Evolutionary conservation across 2,329 filamentous ascomycete genomes (phyloP).

Genomic region (Epichloe brachyelytri): DNA sequence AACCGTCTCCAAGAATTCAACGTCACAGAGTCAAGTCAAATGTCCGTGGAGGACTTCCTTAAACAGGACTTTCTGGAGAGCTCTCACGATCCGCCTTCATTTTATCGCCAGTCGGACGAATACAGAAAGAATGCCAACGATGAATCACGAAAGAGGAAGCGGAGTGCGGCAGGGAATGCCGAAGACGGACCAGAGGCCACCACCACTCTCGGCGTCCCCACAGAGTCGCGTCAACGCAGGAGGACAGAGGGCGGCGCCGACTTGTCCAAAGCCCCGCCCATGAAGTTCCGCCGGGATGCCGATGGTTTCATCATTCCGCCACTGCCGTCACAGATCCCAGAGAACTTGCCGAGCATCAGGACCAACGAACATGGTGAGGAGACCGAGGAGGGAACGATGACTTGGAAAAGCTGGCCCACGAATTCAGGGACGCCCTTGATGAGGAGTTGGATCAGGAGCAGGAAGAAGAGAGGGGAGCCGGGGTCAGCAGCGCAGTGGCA

Average conservation of each 20-base stretch:
- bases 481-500: slow-evolving; percentile 8
- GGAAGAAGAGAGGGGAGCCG: neutral
- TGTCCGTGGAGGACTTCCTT: slow-evolving; percentile 81
- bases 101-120: slow-evolving; percentile 54
- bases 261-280: slow-evolving; percentile 19
- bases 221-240: slow-evolving; percentile 5
- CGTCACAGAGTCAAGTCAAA: slow-evolving; percentile 65
- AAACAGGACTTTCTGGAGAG: slow-evolving; percentile 59
- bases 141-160: slow-evolving; percentile 35
- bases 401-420: slow-evolving; percentile 28
- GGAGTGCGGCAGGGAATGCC: slow-evolving; percentile 14
- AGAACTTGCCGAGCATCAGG: slow-evolving; percentile 15
- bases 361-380: slow-evolving; percentile 7
- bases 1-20: slow-evolving; percentile 89
- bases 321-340: slow-evolving; percentile 26
- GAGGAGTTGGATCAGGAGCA: slow-evolving; percentile 14
- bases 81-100: slow-evolving; percentile 68
- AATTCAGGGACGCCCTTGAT: slow-evolving; percentile 30
- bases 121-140: slow-evolving; percentile 40
- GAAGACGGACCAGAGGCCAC: slow-evolving; percentile 9
- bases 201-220: neutral
- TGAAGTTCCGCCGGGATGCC: slow-evolving; percentile 40
- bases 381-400: slow-evolving; percentile 16
- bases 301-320: slow-evolving; percentile 57
- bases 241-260: slow-evolving; percentile 20